Evolutionary conservation across 2,329 filamentous ascomycete genomes (phyloP).

Genomic region (Aureobasidium sp.): DNA sequence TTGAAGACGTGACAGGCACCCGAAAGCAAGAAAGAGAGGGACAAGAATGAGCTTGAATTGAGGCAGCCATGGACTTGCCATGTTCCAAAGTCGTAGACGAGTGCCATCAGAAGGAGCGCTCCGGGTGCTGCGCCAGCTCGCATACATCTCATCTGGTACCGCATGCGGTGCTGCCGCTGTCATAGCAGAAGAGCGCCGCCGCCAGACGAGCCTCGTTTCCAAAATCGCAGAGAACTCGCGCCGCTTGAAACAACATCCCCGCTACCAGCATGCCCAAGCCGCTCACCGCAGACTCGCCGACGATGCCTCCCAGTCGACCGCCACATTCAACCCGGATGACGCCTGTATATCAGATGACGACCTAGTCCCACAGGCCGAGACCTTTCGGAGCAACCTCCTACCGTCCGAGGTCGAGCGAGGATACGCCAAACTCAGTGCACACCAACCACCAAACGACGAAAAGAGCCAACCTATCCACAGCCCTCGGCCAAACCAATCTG

Average conservation of each 20-base stretch:
- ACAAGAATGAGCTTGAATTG: neutral
- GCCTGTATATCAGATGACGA: neutral
- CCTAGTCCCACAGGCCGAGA: neutral
- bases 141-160: constrained; percentile 34
- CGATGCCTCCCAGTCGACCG: neutral
- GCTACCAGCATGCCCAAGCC: constrained; percentile 7
- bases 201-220: constrained; percentile 28
- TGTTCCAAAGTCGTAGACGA: constrained; percentile 27
- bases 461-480: neutral
- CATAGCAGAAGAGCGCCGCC: constrained; percentile 31
- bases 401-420: constrained; percentile 12
- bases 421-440: constrained; percentile 7
- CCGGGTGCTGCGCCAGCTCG: constrained; percentile 31
- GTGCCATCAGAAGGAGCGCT: constrained; percentile 31
- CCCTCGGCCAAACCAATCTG: neutral
- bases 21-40: neutral
- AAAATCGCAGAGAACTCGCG: constrained; percentile 30
- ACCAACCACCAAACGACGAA: neutral
- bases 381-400: neutral
- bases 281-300: neutral
- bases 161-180: constrained; percentile 30
- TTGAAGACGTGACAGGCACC: neutral
- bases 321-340: neutral
- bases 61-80: constrained; percentile 20
- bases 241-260: constrained; percentile 14